phyloP scores from a whole-genome alignment of 2,329 filamentous ascomycete genomes.

The Fusarium bactridioides region DNA sequence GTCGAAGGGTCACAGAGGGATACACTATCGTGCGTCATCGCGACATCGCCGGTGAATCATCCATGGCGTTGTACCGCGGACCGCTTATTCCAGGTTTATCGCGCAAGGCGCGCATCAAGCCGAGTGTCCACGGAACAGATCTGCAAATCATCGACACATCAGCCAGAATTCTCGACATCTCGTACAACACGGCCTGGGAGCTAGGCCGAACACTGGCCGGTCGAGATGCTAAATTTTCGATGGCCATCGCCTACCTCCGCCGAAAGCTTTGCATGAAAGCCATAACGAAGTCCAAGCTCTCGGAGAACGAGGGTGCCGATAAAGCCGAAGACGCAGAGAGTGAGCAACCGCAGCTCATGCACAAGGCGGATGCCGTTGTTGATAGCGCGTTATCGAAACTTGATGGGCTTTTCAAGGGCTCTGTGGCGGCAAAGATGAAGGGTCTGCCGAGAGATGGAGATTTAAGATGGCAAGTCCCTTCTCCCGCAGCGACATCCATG shows the following conservation, averaged over 20 bases:
- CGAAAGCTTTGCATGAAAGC: not conserved
- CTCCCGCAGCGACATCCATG: not conserved
- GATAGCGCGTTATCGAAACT: not conserved
- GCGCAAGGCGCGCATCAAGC: not conserved
- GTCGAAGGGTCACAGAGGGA: not conserved
- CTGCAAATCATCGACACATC: not conserved
- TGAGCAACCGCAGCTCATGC: not conserved
- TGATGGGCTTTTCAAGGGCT: not conserved
- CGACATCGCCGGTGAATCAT: not conserved
- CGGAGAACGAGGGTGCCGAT: not conserved
- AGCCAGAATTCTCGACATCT: not conserved
- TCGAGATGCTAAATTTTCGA: not conserved
- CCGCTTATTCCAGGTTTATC: not conserved
- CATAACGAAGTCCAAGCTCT: not conserved
- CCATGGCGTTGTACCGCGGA: not conserved
- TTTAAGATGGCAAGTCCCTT: not conserved
- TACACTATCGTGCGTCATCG: not conserved
- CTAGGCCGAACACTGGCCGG: not conserved
- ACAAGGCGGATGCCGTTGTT: not conserved
- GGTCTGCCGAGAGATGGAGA: not conserved
- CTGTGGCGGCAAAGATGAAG: not conserved
- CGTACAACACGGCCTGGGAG: not conserved
- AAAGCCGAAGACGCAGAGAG: not conserved
- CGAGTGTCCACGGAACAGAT: not conserved
- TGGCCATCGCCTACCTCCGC: not conserved